phyloP scores from a whole-genome alignment of 176 grass and related monocot genomes.

The Oryza meyeriana region DNA sequence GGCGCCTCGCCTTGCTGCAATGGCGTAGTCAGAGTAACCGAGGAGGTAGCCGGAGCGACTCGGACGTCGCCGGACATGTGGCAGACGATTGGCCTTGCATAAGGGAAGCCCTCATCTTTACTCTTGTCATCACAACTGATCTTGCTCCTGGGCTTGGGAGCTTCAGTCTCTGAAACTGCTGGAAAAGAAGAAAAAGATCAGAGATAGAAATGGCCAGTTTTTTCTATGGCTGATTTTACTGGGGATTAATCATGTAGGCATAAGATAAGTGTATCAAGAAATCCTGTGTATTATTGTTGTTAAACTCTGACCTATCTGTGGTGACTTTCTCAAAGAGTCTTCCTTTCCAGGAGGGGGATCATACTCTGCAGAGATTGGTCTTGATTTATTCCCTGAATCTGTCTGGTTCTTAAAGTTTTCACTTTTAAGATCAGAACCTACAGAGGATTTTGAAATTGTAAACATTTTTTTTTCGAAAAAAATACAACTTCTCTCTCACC shows the following conservation, averaged over 20 bases:
- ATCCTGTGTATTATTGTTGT: neutral
- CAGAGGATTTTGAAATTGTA: neutral
- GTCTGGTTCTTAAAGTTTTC: neutral
- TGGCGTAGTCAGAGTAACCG: constrained; percentile 29
- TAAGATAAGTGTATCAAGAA: neutral
- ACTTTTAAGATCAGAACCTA: neutral
- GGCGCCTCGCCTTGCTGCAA: neutral
- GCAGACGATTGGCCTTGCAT: constrained; percentile 58
- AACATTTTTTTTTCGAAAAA: neutral
- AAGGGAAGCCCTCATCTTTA: constrained; percentile 64
- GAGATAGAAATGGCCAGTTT: neutral
- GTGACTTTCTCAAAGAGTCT: neutral
- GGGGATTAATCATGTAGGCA: neutral
- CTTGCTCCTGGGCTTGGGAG: constrained; percentile 31
- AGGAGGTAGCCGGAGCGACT: constrained; percentile 43
- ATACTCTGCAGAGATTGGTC: neutral
- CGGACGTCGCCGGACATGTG: constrained; percentile 49
- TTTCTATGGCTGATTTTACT: neutral
- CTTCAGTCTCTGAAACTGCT: constrained; percentile 27
- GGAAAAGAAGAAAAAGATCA: neutral
- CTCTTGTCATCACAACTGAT: constrained; percentile 66
- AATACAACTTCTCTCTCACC: neutral
- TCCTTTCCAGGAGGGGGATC: neutral
- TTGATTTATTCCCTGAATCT: constrained; percentile 7
- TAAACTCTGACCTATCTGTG: neutral